Conservation (phyloP, 768 basidiomycete genomes). For the Boletus rubescentipes region DNA sequence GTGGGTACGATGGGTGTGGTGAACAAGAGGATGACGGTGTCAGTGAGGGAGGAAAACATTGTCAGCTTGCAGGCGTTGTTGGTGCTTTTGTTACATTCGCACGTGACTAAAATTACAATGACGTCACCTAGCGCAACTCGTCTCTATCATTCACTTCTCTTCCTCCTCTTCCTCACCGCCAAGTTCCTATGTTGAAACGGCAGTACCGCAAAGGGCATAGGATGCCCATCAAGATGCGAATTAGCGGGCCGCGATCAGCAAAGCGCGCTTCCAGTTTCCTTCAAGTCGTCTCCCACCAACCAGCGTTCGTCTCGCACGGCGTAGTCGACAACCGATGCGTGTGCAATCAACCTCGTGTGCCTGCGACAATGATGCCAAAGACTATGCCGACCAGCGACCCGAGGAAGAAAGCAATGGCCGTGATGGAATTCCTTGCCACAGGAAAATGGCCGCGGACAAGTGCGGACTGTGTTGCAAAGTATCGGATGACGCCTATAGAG, state of each 20-base stretch:
- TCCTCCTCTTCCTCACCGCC: neutral
- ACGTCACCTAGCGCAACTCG: conserved; percentile 2
- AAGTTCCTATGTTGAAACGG: neutral
- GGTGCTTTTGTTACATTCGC: neutral
- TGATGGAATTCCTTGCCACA: conserved; percentile 46
- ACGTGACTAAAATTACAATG: conserved; percentile 14
- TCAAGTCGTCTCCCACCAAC: neutral
- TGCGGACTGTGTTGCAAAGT: conserved; percentile 51
- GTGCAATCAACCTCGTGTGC: conserved; percentile 5
- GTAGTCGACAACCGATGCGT: neutral
- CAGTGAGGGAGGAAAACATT: conserved; percentile 15
- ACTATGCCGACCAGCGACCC: conserved; percentile 41
- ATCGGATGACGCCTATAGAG: conserved; percentile 46
- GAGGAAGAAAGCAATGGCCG: conserved; percentile 41
- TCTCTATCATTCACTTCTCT: too few species aligned
- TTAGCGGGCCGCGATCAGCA: neutral
- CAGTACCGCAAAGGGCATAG: neutral
- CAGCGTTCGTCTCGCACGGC: neutral
- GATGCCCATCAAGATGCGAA: neutral
- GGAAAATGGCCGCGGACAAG: conserved; percentile 53
- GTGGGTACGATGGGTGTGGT: conserved; percentile 25
- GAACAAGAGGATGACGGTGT: conserved; percentile 17
- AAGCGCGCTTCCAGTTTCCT: neutral
- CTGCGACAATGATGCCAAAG: conserved; percentile 43
- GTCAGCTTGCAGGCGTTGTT: neutral